Evolutionary conservation across 2,329 filamentous ascomycete genomes (phyloP).

Genomic region (Zymoseptoria tritici): DNA sequence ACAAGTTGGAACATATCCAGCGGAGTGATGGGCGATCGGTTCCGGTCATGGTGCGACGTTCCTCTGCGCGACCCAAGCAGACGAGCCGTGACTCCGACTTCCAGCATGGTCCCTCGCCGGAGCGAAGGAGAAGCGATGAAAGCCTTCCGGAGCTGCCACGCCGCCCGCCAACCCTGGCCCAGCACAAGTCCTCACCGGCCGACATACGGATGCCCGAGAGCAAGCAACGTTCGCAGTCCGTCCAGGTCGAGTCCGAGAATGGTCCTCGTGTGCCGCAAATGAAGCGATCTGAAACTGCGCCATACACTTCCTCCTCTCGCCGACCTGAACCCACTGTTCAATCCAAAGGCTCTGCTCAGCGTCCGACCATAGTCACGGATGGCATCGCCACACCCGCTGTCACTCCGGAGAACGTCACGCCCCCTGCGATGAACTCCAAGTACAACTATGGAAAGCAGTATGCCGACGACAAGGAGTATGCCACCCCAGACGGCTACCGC

Average conservation of each 20-base stretch:
- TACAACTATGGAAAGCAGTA: constrained; percentile 23
- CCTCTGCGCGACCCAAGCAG: constrained; percentile 18
- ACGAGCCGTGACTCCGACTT: constrained; percentile 14
- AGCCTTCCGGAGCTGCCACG: constrained; percentile 6
- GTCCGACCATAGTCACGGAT: constrained; percentile 21
- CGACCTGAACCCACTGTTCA: constrained; percentile 12
- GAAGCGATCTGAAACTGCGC: constrained; percentile 40
- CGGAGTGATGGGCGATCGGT: constrained; percentile 19
- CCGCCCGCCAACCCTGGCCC: constrained; percentile 31
- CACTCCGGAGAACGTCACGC: constrained; percentile 20
- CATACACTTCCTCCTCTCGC: constrained; percentile 9
- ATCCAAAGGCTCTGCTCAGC: constrained; percentile 16
- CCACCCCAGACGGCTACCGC: constrained; percentile 25
- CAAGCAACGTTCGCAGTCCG: constrained; percentile 22
- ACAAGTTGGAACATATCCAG: constrained; percentile 23
- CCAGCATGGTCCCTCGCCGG: constrained; percentile 14
- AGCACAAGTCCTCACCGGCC: constrained; percentile 29
- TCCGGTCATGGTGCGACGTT: constrained; percentile 16
- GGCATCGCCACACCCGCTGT: constrained; percentile 22
- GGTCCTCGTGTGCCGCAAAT: constrained; percentile 30
- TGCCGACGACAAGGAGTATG: constrained; percentile 26
- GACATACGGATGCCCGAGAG: constrained; percentile 22
- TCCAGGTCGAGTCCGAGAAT: constrained; percentile 20
- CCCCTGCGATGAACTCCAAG: constrained; percentile 10
- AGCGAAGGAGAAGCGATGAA: constrained; percentile 22